phyloP scores from a whole-genome alignment of 208 protist species.

The Phytomonas serpens region DNA sequence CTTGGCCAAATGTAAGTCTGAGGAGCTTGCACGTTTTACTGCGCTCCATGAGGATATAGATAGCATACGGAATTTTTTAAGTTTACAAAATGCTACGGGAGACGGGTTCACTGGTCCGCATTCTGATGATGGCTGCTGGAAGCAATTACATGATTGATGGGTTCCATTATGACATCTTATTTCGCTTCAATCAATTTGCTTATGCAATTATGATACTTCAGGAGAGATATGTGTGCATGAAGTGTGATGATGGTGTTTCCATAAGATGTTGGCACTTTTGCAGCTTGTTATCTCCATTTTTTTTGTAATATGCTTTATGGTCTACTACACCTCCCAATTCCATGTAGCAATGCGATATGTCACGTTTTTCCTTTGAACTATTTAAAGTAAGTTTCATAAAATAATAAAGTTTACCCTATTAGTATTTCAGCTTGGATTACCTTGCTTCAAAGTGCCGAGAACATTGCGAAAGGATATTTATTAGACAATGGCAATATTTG shows the following conservation, averaged over 20 bases:
- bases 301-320: background rate
- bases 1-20: slow-evolving; percentile 48
- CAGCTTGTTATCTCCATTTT: background rate
- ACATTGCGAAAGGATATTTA: background rate
- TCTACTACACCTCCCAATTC: background rate
- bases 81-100: background rate
- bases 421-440: background rate
- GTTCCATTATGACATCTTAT: background rate
- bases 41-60: slow-evolving; percentile 50
- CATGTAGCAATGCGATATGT: background rate
- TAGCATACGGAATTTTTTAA: slow-evolving; percentile 9
- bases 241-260: background rate
- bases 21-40: slow-evolving; percentile 43
- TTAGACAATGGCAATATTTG: slow-evolving; percentile 12
- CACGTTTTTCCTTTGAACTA: background rate
- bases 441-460: background rate
- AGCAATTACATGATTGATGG: background rate
- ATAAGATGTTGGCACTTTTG: background rate
- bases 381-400: background rate
- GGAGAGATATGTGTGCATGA: background rate
- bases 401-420: background rate
- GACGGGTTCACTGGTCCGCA: background rate
- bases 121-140: background rate
- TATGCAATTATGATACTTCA: background rate
- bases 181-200: background rate